Conservation (phyloP, 139 green algal species). For the Chlorella ohadii region DNA sequence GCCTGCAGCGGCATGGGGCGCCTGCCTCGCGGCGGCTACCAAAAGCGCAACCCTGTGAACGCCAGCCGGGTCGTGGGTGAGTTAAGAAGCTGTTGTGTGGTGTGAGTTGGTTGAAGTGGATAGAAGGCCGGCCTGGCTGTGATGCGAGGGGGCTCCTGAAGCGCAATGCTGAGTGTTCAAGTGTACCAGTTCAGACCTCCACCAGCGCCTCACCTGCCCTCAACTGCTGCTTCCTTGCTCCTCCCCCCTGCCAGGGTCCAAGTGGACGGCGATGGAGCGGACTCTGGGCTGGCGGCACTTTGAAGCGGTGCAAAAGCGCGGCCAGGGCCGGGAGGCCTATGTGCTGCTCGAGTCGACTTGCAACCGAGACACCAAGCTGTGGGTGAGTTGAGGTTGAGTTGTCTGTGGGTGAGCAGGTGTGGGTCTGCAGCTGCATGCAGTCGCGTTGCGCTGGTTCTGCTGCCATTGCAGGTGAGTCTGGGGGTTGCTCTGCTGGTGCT, state of each 20-base stretch:
- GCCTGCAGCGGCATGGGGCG: slow-evolving; percentile 13
- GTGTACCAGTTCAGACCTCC: no score
- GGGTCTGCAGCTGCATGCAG: no score
- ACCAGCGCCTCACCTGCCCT: no score
- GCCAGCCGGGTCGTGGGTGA: slow-evolving; percentile 42
- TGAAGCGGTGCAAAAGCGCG: slow-evolving; percentile 57
- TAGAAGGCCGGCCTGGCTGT: no score
- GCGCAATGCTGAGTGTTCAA: no score
- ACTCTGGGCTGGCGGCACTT: slow-evolving; percentile 75
- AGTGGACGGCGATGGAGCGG: slow-evolving; percentile 74
- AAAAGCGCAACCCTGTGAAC: slow-evolving; percentile 26
- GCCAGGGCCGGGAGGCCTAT: slow-evolving; percentile 47
- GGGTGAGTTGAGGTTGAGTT: slow-evolving; percentile 39
- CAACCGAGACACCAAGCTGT: slow-evolving; percentile 56
- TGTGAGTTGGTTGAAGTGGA: no score
- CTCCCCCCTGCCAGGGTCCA: slow-evolving; percentile 44
- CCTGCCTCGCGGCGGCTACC: slow-evolving; percentile 24
- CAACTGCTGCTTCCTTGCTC: no score
- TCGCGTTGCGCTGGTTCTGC: no score
- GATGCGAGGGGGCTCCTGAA: no score
- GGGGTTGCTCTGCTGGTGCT: no score
- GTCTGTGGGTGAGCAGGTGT: no score
- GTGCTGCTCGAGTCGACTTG: slow-evolving; percentile 68
- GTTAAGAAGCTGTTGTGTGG: neutral
- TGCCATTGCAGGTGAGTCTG: no score